A percentile compares a stretch with the other conserved stretches of the same genome.
Evolutionary conservation across 345 rosid genomes (phyloP).

Genomic region (Punica granatum): DNA sequence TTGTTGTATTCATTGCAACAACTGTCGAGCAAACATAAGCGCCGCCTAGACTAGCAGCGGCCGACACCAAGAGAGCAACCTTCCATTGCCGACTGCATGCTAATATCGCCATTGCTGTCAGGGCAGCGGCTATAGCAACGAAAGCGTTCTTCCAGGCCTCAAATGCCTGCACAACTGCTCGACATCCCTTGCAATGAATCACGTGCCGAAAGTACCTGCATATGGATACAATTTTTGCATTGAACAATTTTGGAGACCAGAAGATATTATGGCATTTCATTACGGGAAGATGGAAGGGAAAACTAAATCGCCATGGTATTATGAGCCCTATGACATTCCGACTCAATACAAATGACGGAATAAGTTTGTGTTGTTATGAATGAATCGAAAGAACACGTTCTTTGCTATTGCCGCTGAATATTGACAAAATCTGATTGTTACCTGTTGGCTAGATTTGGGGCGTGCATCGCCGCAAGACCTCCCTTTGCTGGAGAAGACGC

Average conservation of each 20-base stretch:
- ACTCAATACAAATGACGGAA: too few species aligned
- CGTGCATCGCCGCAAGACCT: conserved; percentile 60
- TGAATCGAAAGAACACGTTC: not conserved
- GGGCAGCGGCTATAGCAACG: conserved; percentile 32
- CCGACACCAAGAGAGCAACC: conserved; percentile 42
- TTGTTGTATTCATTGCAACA: conserved; percentile 65
- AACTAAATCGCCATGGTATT: not conserved
- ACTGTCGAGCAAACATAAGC: conserved; percentile 56
- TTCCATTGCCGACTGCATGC: conserved; percentile 71
- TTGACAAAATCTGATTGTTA: conserved; percentile 29
- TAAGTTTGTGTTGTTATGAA: not conserved
- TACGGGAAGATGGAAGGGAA: not conserved
- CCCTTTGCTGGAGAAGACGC: conserved; percentile 83
- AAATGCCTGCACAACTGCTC: conserved; percentile 46
- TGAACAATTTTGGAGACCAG: not conserved
- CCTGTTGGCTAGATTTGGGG: conserved; percentile 76
- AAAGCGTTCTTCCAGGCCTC: conserved; percentile 53
- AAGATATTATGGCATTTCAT: not conserved
- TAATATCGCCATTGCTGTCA: conserved; percentile 57
- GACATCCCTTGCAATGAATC: conserved; percentile 82
- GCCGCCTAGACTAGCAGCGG: conserved; percentile 50
- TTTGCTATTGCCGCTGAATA: too few species aligned
- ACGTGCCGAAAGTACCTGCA: conserved; percentile 71
- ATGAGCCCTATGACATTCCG: not conserved
- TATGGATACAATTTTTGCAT: not conserved